These are phyloP conservation scores for Talaromyces atroroseus DNA, from an alignment of 2,329 filamentous ascomycete species.

Conservation along the genomic window DNA sequence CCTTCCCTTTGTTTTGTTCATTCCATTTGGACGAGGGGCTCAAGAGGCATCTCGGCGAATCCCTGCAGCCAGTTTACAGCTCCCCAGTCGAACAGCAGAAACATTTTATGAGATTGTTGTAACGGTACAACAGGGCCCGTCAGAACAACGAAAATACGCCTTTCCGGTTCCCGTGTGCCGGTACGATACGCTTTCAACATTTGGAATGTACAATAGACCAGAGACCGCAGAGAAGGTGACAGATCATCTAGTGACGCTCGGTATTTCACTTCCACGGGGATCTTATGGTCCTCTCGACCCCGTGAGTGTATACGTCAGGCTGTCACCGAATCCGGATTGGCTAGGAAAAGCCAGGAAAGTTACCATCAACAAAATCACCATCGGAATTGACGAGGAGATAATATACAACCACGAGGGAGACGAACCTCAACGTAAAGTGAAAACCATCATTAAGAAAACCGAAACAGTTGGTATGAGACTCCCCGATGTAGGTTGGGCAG, in stretches of 20 bases:
- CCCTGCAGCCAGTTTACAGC: constrained; percentile 83
- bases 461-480: constrained; percentile 77
- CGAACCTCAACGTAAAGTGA: constrained; percentile 84
- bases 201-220: constrained; percentile 98
- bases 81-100: constrained; percentile 90
- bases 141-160: constrained; percentile 80
- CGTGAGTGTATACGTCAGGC: constrained; percentile 90
- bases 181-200: constrained; percentile 95
- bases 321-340: constrained; percentile 90
- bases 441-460: constrained; percentile 76
- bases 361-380: constrained; percentile 87
- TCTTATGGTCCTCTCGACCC: constrained; percentile 94
- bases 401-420: constrained; percentile 98
- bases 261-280: constrained; percentile 89
- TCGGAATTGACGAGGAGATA: constrained; percentile 93
- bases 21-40: constrained; percentile 86
- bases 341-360: constrained; percentile 84
- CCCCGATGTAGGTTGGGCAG: constrained; percentile 86
- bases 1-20: constrained; percentile 93
- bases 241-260: constrained; percentile 86
- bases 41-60: constrained; percentile 86
- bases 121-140: constrained; percentile 84
- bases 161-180: constrained; percentile 87
- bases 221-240: constrained; percentile 79
- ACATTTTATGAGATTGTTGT: constrained; percentile 97